Evolutionary conservation across 148 eudicot genomes (phyloP).

Genomic region (Dysphania ambrosioides): DNA sequence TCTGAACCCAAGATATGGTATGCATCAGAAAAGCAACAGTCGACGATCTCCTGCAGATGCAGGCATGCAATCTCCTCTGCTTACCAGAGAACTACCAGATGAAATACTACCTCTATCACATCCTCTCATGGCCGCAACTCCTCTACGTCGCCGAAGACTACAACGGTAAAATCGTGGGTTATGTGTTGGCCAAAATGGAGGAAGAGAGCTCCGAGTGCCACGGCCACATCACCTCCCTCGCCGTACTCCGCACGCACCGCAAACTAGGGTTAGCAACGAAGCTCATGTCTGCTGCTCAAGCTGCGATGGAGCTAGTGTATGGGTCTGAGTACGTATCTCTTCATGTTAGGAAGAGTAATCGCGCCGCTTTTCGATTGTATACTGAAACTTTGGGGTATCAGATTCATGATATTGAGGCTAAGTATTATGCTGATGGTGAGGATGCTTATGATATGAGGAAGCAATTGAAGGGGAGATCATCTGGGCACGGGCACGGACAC

Average conservation of each 20-base stretch:
- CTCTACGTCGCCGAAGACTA: slow-evolving; percentile 91
- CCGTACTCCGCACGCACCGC: slow-evolving; percentile 80
- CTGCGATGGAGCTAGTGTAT: slow-evolving; percentile 77
- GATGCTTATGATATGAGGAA: slow-evolving; percentile 92
- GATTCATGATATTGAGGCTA: slow-evolving; percentile 86
- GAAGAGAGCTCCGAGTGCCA: slow-evolving; percentile 87
- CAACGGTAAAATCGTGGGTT: slow-evolving; percentile 80
- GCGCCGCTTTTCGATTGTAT: slow-evolving; percentile 80
- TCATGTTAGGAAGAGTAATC: slow-evolving; percentile 87
- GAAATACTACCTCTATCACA: slow-evolving; percentile 93
- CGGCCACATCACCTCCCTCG: slow-evolving; percentile 89
- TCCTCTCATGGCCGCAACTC: slow-evolving; percentile 90
- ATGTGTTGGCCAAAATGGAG: slow-evolving; percentile 89
- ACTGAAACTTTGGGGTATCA: slow-evolving; percentile 74
- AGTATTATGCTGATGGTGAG: slow-evolving; percentile 89
- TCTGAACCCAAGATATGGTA: slow-evolving; percentile 43
- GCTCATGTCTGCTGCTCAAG: slow-evolving; percentile 91
- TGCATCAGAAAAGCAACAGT: slow-evolving; percentile 88
- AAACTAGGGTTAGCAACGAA: slow-evolving; percentile 89
- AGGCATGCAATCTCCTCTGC: slow-evolving; percentile 76
- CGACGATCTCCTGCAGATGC: slow-evolving; percentile 85
- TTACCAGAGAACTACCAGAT: slow-evolving; percentile 93
- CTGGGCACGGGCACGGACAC: slow-evolving; percentile 29
- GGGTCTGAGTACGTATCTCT: slow-evolving; percentile 72
- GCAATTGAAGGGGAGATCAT: slow-evolving; percentile 42